Conservation (phyloP, 371 early-diverging fungal genomes). For the Capillidium rhysosporum region DNA sequence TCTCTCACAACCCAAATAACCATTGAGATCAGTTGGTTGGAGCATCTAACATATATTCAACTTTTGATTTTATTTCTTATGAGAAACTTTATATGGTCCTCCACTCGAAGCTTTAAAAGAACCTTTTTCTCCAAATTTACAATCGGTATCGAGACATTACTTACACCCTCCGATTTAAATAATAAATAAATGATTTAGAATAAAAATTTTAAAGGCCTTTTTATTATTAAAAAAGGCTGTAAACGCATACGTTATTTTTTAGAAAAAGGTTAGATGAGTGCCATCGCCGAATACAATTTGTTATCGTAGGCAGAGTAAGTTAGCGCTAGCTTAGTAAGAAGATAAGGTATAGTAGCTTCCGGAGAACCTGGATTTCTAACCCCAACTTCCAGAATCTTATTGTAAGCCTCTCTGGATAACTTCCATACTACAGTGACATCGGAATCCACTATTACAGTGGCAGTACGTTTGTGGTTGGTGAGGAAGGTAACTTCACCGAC, state of each 20-base stretch:
- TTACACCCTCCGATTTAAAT: too few relatives aligned
- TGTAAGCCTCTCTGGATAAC: conserved; percentile 27
- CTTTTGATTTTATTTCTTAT: not conserved
- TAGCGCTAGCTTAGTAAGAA: conserved; percentile 1
- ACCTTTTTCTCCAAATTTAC: too few relatives aligned
- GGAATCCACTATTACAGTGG: conserved; percentile 37
- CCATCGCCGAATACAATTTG: not conserved
- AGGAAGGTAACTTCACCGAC: conserved; percentile 59
- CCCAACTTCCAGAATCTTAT: conserved; percentile 20
- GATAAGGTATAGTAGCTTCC: not conserved
- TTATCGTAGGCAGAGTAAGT: conserved; percentile 6
- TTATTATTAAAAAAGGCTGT: too few relatives aligned
- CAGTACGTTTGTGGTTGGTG: conserved; percentile 27
- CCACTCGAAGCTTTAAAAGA: too few relatives aligned
- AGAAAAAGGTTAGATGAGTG: conserved; percentile 2
- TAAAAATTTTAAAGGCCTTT: too few relatives aligned
- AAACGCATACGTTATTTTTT: too few relatives aligned
- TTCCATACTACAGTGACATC: conserved; percentile 39
- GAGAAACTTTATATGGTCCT: not conserved
- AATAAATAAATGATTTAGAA: too few relatives aligned
- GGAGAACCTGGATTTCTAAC: conserved; percentile 5
- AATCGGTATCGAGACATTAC: too few relatives aligned
- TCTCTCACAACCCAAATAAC: not conserved
- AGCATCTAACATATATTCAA: not conserved
- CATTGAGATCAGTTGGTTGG: not conserved